Evolutionary conservation across 2,329 filamentous ascomycete genomes (phyloP).

Genomic region (Alternaria arbusti): DNA sequence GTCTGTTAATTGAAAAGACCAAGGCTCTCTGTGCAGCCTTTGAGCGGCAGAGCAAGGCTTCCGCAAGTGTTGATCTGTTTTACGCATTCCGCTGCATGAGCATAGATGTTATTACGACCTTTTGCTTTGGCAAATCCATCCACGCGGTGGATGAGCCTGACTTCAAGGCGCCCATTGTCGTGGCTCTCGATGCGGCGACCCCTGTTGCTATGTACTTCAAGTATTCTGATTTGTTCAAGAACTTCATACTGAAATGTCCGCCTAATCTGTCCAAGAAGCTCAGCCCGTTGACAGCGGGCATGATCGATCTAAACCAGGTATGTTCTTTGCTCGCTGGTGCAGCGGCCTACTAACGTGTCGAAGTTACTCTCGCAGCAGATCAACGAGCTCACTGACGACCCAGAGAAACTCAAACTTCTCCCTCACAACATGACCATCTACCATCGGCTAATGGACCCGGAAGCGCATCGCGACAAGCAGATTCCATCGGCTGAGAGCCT

Average conservation of each 20-base stretch:
- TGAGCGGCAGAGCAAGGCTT: conserved; percentile 26
- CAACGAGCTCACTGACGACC: conserved; percentile 37
- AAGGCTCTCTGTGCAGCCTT: conserved; percentile 43
- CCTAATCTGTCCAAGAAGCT: conserved; percentile 46
- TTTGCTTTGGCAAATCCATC: conserved; percentile 52
- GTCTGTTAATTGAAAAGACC: conserved; percentile 47
- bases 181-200: conserved; percentile 50
- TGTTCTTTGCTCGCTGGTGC: neutral
- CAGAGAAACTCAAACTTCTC: conserved; percentile 37
- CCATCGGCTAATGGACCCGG: conserved; percentile 44
- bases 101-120: conserved; percentile 39
- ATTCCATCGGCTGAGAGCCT: conserved; percentile 44
- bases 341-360: neutral
- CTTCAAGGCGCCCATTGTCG: conserved; percentile 52
- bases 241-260: conserved; percentile 47
- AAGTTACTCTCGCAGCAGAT: conserved; percentile 43
- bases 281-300: conserved; percentile 45
- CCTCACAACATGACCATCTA: conserved; percentile 49
- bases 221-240: conserved; percentile 48
- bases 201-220: conserved; percentile 49
- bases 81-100: conserved; percentile 31
- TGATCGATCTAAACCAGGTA: conserved; percentile 49
- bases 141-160: conserved; percentile 48
- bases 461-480: conserved; percentile 39
- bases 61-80: conserved; percentile 29